These are phyloP conservation scores for Omphalea diandra DNA, from an alignment of 441 rosid species.

Conservation along the genomic window DNA sequence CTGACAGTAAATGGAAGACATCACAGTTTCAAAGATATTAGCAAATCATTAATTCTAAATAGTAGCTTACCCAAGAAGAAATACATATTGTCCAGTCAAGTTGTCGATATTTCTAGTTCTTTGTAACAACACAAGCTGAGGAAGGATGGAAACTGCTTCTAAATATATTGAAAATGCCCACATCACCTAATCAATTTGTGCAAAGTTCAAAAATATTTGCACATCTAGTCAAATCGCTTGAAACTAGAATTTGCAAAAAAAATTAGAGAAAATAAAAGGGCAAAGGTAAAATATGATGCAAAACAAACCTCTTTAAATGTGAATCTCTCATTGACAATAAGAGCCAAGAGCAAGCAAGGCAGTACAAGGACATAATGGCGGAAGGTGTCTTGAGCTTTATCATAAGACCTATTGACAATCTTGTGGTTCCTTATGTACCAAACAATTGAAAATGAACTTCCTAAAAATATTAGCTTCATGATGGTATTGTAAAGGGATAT, in stretches of 20 bases:
- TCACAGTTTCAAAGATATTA: too few relatives aligned
- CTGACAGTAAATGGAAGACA: background rate
- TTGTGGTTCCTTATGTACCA: constrained; percentile 87
- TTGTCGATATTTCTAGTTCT: constrained; percentile 94
- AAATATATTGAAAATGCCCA: constrained; percentile 94
- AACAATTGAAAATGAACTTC: constrained; percentile 79
- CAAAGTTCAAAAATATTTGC: background rate
- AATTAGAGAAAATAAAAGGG: background rate
- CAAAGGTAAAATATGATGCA: background rate
- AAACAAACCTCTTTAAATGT: constrained; percentile 70
- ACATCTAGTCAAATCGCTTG: background rate
- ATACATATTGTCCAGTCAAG: constrained; percentile 92
- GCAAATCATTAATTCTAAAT: background rate
- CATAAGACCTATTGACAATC: constrained; percentile 68
- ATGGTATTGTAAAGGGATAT: constrained; percentile 72
- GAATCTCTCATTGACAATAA: constrained; percentile 66
- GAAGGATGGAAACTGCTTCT: constrained; percentile 95
- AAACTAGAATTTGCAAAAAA: background rate
- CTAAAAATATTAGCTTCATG: constrained; percentile 89
- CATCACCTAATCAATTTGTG: constrained; percentile 53
- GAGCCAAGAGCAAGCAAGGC: constrained; percentile 61
- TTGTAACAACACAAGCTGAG: constrained; percentile 87
- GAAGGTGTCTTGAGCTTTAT: constrained; percentile 82
- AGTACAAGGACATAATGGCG: constrained; percentile 61
- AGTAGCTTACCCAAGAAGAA: constrained; percentile 79